Base-by-base conservation (phyloP, 495 filamentous ascomycete genomes). In the Penicillium taxi region DNA sequence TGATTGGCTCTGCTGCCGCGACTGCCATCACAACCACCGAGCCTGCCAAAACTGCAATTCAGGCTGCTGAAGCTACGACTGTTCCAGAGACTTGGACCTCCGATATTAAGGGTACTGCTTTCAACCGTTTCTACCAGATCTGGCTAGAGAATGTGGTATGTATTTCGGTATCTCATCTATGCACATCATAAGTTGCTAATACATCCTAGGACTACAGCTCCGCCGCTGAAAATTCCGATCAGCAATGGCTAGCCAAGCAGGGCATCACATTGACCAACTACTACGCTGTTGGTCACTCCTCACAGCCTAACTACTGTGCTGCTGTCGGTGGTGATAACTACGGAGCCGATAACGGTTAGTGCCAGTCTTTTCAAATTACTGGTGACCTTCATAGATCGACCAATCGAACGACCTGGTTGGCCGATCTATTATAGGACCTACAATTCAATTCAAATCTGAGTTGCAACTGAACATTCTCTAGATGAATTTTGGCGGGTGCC, bases 121-220 rank as follows among this genome's bases (percentile, higher is more conserved):
- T 83, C 44, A 64, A 82, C 49, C 68, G 75, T 12, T 73, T 81
- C 41, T 67, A 74, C 26, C 69, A 69, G 41, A 72, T 85, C 43
- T 84, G 77, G 75, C 59, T 83, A 5, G 81, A 83, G 59, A 85
- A 84, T 46, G 76, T 73, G 25, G 76, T 83, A 59, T 27, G 55
- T 63, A 64, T 26, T 19, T 13, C 2, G 15, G 2, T 29, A 4
- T 25, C 35, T 38, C n/a, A 38, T 19, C 25, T 38, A 14, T 5
- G n/a, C 13, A 16, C n/a, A n/a, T n/a, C n/a, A n/a, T n/a, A n/a
- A n/a, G n/a, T n/a, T n/a, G n/a, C n/a, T n/a, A n/a, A n/a, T n/a
- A n/a, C n/a, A n/a, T n/a, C 21, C 26, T 11, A 39, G 37, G 37
- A 39, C 17, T 39, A 31, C 28, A 15, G 5, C 37, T 14, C 31